phyloP scores from a whole-genome alignment of 345 rosid genomes.

The Sisymbrium irio region DNA sequence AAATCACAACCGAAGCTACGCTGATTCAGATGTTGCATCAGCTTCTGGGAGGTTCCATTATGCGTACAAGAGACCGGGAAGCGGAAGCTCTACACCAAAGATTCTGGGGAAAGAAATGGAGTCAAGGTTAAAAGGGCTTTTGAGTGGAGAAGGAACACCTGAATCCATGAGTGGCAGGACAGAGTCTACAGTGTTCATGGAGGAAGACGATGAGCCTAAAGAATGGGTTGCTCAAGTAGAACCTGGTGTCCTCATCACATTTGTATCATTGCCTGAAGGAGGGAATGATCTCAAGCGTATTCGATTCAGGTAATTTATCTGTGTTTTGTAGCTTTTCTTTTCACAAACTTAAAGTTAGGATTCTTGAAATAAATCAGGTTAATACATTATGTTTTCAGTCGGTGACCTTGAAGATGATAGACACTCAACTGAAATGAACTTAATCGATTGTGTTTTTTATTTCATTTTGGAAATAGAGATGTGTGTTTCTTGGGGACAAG shows the following conservation, averaged over 20 bases:
- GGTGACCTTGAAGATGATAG: not conserved
- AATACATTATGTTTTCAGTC: no score
- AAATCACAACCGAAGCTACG: slow-evolving; percentile 46
- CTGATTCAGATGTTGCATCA: slow-evolving; percentile 62
- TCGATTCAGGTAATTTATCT: slow-evolving; percentile 79
- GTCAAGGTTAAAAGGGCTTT: slow-evolving; percentile 67
- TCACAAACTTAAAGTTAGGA: not conserved
- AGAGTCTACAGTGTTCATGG: slow-evolving; percentile 72
- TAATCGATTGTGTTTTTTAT: not conserved
- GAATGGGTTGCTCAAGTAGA: slow-evolving; percentile 99
- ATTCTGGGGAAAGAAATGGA: slow-evolving; percentile 82
- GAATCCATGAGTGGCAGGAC: slow-evolving; percentile 77
- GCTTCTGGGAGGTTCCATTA: slow-evolving; percentile 68
- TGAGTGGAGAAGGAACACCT: slow-evolving; percentile 94
- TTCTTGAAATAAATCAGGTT: not conserved
- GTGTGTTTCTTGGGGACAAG: slow-evolving; percentile 26
- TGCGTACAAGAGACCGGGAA: slow-evolving; percentile 57
- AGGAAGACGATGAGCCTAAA: slow-evolving; percentile 92
- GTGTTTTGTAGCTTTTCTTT: not conserved
- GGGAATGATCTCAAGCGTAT: slow-evolving; percentile 93
- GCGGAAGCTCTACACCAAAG: slow-evolving; percentile 63
- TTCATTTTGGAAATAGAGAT: not conserved
- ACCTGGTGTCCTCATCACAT: slow-evolving; percentile 96
- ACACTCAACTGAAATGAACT: not conserved
- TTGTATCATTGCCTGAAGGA: slow-evolving; percentile 82